These are phyloP conservation scores for Aspergillus sp. DNA, from an alignment of 2,329 filamentous ascomycete species.

Conservation along the genomic window DNA sequence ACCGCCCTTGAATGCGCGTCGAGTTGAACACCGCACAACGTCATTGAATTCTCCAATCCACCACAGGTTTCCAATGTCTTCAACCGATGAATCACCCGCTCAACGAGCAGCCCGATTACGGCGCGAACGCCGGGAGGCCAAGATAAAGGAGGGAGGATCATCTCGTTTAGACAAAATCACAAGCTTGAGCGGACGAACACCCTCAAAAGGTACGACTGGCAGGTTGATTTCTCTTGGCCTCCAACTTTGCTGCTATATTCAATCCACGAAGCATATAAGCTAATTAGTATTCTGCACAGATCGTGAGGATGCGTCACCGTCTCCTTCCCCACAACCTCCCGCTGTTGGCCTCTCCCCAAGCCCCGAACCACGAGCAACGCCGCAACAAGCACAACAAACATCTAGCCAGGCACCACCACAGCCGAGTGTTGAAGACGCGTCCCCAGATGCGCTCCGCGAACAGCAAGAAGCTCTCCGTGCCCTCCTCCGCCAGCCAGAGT, in stretches of 20 bases:
- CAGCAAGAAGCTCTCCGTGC: conserved; percentile 46
- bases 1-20: not conserved
- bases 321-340: conserved; percentile 28
- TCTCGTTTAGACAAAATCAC: conserved; percentile 64
- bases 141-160: conserved; percentile 59
- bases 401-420: conserved; percentile 1
- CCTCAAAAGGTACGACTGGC: conserved; percentile 37
- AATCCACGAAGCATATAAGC: not conserved
- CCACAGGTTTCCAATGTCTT: conserved; percentile 28
- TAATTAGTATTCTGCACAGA: conserved; percentile 20
- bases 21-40: not conserved
- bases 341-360: conserved; percentile 15
- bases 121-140: conserved; percentile 63
- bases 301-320: conserved; percentile 27
- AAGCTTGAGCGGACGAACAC: conserved; percentile 54
- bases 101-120: conserved; percentile 58
- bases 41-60: conserved; percentile 4
- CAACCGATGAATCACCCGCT: conserved; percentile 46
- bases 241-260: not conserved
- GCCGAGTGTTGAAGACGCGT: conserved; percentile 21
- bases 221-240: no score
- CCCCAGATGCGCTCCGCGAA: conserved; percentile 35
- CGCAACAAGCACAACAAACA: conserved; percentile 16
- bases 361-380: conserved; percentile 6
- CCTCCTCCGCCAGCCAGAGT: conserved; percentile 34